These are phyloP conservation scores for Candida nanaspora DNA, from an alignment of 805 yeast species.

Conservation along the genomic window DNA sequence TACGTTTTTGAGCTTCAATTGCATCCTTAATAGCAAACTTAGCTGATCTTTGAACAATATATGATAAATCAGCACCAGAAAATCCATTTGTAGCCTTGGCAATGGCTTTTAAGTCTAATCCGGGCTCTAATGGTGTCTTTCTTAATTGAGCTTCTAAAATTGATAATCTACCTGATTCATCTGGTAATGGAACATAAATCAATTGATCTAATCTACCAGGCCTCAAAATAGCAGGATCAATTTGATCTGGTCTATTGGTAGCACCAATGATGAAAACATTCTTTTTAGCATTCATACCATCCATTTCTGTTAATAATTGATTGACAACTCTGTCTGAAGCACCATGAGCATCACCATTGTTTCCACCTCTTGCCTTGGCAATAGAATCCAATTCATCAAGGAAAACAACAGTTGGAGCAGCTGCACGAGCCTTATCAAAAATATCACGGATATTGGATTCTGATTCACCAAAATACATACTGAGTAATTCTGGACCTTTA, in stretches of 20 bases:
- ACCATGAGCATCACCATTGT: conserved; percentile 90
- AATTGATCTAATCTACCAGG: conserved; percentile 99
- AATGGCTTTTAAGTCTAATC: conserved; percentile 78
- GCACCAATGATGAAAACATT: conserved; percentile 99
- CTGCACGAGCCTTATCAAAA: conserved; percentile 97
- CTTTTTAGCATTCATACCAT: conserved; percentile 99
- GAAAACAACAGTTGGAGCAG: conserved; percentile 98
- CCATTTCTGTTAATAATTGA: conserved; percentile 96
- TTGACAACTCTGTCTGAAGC: conserved; percentile 95
- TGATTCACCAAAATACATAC: conserved; percentile 99
- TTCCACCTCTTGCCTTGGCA: conserved; percentile 94
- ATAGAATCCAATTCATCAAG: conserved; percentile 97
- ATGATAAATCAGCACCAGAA: conserved; percentile 97
- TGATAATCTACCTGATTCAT: conserved; percentile 87
- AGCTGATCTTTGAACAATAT: conserved; percentile 97
- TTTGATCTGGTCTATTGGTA: conserved; percentile 98
- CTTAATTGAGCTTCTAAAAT: conserved; percentile 94
- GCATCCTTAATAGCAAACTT: conserved; percentile 97
- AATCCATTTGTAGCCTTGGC: conserved; percentile 95
- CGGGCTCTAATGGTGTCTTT: conserved; percentile 98
- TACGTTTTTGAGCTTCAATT: conserved; percentile 69
- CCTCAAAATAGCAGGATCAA: conserved; percentile 96
- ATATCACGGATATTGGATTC: conserved; percentile 97
- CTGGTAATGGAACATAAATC: conserved; percentile 98
- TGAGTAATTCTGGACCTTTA: conserved; percentile 92